Evolutionary conservation across 352 stramenopile species (phyloP), one percentile per base, ranked within the genome.

Genomic region (Elongisporangium senticosum): DNA sequence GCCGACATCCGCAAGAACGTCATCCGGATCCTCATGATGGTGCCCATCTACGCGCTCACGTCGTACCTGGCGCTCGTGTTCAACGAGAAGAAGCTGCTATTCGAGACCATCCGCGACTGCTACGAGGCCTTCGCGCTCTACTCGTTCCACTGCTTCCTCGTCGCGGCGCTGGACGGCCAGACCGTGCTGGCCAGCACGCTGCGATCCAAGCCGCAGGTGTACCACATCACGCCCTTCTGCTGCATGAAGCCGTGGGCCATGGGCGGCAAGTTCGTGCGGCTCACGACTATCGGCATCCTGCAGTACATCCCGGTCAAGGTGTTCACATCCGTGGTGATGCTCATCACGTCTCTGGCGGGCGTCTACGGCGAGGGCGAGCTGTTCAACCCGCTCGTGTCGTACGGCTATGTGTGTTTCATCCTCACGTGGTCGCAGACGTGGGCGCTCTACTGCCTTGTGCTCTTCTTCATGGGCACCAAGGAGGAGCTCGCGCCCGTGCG

Each of bases 71-170:
- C 87, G 64, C 77, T 96, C 26, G 83, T 93, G 28, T 95, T 95
- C 62, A 94, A 95, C 70, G 77, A 95, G 56, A 81, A 89, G 69
- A 92, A 93, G 69, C 77, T 96, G 60, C 72, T 92, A 49, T 95
- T 97, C 58, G 85, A 96, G 80, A 95, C 84, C 10, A 75, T 96
- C 43, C 88, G 92, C 43, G 90, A 97, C 56, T 93, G 86, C 68
- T 98, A 98, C 70, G 92, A 98, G 62, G 91, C 91, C 13, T 98
- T 96, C 60, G 91, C 90, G 54, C 88, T 98, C 55, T 97, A 97
- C 65, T 96, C 82, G 52, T 98, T 98, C 71, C 82, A 97, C 63
- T 95, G 93, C 74, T 98, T 97, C 61, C 68, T 98, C 20, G 82
- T 98, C 53, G 80, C 88, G 64, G 96, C 91, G 65, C 73, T 97